Percentiles rank a stretch among this genome's conserved stretches.
Conservation (phyloP, 2,329 filamentous ascomycete species). For the Stemphylium beticola region DNA sequence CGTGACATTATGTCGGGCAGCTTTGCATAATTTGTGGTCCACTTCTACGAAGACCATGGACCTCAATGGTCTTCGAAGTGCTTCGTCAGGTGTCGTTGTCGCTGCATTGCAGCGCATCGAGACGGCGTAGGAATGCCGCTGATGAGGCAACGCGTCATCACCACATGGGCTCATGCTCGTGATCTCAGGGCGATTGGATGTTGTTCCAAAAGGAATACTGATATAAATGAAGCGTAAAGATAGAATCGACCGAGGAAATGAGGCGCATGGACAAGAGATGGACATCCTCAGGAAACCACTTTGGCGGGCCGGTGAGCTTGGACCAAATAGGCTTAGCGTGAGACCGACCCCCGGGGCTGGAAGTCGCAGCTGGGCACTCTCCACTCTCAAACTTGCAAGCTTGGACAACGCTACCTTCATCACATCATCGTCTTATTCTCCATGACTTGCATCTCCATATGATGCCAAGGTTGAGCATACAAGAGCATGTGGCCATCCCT, state of each 20-base stretch:
- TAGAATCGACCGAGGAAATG: not conserved
- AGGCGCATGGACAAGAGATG: not conserved
- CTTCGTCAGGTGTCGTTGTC: not conserved
- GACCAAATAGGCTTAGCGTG: not conserved
- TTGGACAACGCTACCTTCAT: too few relatives aligned
- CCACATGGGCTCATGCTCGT: not conserved
- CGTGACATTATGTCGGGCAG: constrained; percentile 16
- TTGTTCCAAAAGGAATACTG: not conserved
- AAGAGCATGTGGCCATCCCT: too few relatives aligned
- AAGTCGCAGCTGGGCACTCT: not conserved
- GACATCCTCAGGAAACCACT: not conserved
- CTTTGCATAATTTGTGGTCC: constrained; percentile 11
- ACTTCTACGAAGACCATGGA: not conserved
- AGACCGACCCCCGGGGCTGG: too few relatives aligned
- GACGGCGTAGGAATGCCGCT: not conserved
- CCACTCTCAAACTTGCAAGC: too few relatives aligned
- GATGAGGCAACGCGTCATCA: not conserved
- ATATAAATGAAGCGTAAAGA: not conserved
- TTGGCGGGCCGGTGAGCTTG: not conserved
- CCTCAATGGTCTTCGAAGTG: not conserved
- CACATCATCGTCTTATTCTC: too few relatives aligned
- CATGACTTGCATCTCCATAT: too few relatives aligned
- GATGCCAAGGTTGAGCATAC: too few relatives aligned
- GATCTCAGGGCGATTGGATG: too few relatives aligned
- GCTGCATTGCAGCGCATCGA: not conserved